Conservation (phyloP, 768 basidiomycete species). For the Gautieria morchelliformis region DNA sequence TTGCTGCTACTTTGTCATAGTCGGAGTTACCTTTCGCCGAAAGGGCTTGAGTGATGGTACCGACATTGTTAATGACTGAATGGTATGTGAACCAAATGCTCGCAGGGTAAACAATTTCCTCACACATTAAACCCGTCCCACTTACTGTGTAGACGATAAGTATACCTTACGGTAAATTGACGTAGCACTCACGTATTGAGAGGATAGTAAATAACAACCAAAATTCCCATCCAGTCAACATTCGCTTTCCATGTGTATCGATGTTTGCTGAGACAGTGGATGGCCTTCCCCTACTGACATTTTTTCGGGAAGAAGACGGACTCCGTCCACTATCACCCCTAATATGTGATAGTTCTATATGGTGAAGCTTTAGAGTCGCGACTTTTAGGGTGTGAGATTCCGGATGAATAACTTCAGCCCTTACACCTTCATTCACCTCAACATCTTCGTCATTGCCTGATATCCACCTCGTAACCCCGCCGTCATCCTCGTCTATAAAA, state of each 20-base stretch:
- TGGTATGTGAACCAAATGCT: constrained; percentile 1
- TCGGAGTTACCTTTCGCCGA: constrained; percentile 48
- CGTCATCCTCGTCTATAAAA: background rate
- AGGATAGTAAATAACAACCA: constrained; percentile 51
- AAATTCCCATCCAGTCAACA: constrained; percentile 50
- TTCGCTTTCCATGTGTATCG: constrained; percentile 43
- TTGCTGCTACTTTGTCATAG: constrained; percentile 60
- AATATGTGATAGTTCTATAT: constrained; percentile 18
- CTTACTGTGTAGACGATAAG: constrained; percentile 30
- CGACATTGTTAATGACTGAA: constrained; percentile 80
- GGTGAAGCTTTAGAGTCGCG: background rate
- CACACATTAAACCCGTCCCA: constrained; percentile 72
- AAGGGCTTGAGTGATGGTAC: constrained; percentile 61
- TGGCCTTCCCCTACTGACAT: background rate
- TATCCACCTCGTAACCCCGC: background rate
- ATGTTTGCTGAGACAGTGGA: constrained; percentile 12
- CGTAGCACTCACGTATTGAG: constrained; percentile 39
- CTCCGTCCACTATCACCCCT: background rate
- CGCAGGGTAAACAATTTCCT: constrained; percentile 13
- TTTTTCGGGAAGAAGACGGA: background rate
- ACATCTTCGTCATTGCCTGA: background rate
- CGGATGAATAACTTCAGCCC: background rate
- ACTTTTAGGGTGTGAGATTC: background rate
- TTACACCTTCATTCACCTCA: background rate
- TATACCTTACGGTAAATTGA: background rate